Evolutionary conservation across 2,329 filamentous ascomycete genomes (phyloP).

Genomic region (Byssochlamys sp.): DNA sequence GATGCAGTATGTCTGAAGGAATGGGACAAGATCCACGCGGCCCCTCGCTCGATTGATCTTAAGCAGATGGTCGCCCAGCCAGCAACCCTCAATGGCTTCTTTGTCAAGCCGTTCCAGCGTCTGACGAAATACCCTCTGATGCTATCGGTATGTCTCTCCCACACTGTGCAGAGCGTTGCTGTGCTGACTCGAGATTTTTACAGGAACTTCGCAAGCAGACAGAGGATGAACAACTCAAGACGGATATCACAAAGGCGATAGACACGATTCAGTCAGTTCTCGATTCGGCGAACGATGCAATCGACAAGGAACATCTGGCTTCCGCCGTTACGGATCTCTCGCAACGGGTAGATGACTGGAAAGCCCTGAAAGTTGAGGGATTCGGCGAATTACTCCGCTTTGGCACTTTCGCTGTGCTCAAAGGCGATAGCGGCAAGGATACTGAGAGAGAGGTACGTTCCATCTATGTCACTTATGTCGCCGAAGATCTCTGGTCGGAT

Average conservation of each 20-base stretch:
- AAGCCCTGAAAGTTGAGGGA: constrained; percentile 78
- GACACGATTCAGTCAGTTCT: constrained; percentile 73
- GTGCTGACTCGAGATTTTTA: constrained; percentile 2
- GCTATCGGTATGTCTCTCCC: constrained; percentile 54
- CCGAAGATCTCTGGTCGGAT: background rate
- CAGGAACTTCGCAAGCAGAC: constrained; percentile 81
- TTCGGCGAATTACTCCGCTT: constrained; percentile 83
- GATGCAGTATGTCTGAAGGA: constrained; percentile 73
- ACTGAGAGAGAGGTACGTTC: constrained; percentile 74
- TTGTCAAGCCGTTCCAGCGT: constrained; percentile 93
- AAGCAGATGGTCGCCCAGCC: constrained; percentile 73
- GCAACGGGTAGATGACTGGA: constrained; percentile 88
- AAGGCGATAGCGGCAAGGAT: constrained; percentile 65
- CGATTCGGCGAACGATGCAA: constrained; percentile 77
- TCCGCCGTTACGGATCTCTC: constrained; percentile 77
- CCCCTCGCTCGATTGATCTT: constrained; percentile 55
- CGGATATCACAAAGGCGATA: constrained; percentile 66
- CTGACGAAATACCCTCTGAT: constrained; percentile 89
- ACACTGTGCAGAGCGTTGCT: background rate
- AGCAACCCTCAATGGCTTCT: constrained; percentile 79
- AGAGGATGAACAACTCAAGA: constrained; percentile 58
- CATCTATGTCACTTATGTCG: constrained; percentile 5
- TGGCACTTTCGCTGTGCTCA: constrained; percentile 84
- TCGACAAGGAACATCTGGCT: constrained; percentile 74
- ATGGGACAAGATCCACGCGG: constrained; percentile 74